Conservation (phyloP, 495 filamentous ascomycete species). For the Penicillium bovifimosum region DNA sequence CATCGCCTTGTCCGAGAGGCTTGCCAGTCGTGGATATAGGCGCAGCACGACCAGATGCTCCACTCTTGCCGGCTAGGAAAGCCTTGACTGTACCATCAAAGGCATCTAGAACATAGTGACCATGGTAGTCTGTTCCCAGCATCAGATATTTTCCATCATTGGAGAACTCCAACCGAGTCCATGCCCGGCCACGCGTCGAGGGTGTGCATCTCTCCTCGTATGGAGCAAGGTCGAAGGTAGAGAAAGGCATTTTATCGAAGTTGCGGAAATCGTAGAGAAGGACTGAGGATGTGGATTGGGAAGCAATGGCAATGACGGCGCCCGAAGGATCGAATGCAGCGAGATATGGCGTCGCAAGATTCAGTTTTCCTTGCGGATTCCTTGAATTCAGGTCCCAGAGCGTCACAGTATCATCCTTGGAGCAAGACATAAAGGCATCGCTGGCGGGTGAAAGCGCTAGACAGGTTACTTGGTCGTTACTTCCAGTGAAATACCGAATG, state of each 20-base stretch:
- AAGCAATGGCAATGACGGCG: constrained; percentile 84
- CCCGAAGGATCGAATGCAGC: constrained; percentile 85
- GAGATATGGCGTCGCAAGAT: constrained; percentile 71
- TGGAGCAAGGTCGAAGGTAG: constrained; percentile 70
- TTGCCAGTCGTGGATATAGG: constrained; percentile 43
- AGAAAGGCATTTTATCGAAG: constrained; percentile 84
- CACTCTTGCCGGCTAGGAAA: constrained; percentile 47
- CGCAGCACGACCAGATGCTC: constrained; percentile 41
- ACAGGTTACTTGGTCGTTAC: constrained; percentile 74
- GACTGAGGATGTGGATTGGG: constrained; percentile 66
- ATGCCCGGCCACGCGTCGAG: constrained; percentile 49
- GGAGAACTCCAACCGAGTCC: constrained; percentile 86
- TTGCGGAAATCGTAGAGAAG: constrained; percentile 91
- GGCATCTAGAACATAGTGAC: constrained; percentile 86
- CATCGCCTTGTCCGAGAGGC: constrained; percentile 65
- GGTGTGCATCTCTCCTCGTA: constrained; percentile 51
- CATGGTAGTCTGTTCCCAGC: constrained; percentile 68
- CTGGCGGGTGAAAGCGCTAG: constrained; percentile 58
- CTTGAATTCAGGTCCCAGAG: constrained; percentile 78
- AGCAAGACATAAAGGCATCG: constrained; percentile 88
- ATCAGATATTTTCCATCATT: constrained; percentile 90
- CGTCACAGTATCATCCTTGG: constrained; percentile 78
- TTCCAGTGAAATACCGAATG: constrained; percentile 89
- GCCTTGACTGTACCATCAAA: constrained; percentile 73
- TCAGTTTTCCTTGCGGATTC: constrained; percentile 68